Conservation (phyloP, 345 rosid species). For the Dimocarpus longan region DNA sequence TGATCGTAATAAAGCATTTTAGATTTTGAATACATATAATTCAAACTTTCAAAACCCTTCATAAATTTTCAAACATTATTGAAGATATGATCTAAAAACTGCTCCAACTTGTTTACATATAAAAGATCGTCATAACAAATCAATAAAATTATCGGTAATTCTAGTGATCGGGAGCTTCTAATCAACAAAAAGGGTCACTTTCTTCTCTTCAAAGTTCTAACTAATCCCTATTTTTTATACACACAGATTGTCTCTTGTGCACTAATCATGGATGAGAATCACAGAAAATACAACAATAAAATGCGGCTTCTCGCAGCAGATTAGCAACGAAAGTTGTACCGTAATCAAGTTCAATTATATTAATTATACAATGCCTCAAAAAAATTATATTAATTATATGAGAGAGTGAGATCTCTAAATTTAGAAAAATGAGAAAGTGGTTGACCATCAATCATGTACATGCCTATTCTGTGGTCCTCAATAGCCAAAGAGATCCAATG, state of each 20-base stretch:
- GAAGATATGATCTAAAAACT: too few species aligned
- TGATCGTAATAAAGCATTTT: too few species aligned
- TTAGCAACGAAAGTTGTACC: not conserved
- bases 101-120: too few species aligned
- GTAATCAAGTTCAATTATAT: not conserved
- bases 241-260: not conserved
- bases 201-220: not conserved
- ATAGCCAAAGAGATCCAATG: conserved; percentile 11
- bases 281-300: not conserved
- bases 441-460: not conserved
- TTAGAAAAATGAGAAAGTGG: not conserved
- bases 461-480: not conserved
- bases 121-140: too few species aligned
- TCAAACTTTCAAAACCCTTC: too few species aligned
- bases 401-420: not conserved
- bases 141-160: too few species aligned
- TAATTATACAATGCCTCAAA: too few species aligned
- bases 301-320: conserved; percentile 71
- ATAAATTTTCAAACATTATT: too few species aligned
- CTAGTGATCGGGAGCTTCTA: too few species aligned
- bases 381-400: too few species aligned
- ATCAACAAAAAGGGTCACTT: too few species aligned
- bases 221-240: not conserved
- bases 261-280: not conserved
- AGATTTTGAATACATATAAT: too few species aligned